Percentiles rank a stretch among this genome's conserved stretches.
These are phyloP conservation scores for Colletotrichum sp. DNA, from an alignment of 2,329 filamentous ascomycete species.

Conservation along the genomic window DNA sequence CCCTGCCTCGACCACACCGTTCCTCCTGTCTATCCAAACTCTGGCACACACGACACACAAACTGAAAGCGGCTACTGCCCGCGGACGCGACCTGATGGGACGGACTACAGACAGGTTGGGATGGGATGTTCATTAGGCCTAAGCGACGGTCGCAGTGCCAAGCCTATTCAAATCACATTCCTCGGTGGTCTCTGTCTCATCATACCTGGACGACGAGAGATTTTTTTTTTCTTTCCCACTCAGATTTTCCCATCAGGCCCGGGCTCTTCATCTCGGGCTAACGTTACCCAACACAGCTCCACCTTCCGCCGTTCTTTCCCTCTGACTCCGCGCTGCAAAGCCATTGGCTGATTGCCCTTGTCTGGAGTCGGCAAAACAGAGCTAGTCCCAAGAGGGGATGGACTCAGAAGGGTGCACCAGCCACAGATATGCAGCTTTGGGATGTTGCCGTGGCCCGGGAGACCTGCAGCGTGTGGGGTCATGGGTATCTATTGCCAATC, in stretches of 20 bases:
- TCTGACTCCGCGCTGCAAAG: neutral
- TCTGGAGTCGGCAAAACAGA: neutral
- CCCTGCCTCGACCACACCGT: neutral
- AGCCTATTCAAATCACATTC: conserved; percentile 9
- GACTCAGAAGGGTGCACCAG: neutral
- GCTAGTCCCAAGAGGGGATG: neutral
- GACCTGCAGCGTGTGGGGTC: conserved; percentile 5
- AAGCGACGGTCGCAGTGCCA: neutral
- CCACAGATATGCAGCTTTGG: conserved; percentile 11
- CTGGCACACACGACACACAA: neutral
- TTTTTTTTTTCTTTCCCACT: neutral
- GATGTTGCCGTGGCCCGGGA: conserved; percentile 11
- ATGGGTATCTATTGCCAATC: conserved; percentile 18
- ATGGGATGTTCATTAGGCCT: neutral
- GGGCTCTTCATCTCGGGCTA: conserved; percentile 9
- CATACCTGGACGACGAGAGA: no score
- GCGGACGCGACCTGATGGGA: neutral
- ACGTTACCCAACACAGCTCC: conserved; percentile 9
- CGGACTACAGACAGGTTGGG: neutral
- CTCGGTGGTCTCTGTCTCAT: conserved; percentile 6
- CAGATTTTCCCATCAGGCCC: neutral
- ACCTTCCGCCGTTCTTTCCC: conserved; percentile 1
- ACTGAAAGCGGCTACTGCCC: neutral
- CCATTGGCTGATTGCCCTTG: neutral
- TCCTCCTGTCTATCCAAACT: neutral